Evolutionary conservation across 805 yeast species (phyloP).

Genomic region (Saturnispora sekii): DNA sequence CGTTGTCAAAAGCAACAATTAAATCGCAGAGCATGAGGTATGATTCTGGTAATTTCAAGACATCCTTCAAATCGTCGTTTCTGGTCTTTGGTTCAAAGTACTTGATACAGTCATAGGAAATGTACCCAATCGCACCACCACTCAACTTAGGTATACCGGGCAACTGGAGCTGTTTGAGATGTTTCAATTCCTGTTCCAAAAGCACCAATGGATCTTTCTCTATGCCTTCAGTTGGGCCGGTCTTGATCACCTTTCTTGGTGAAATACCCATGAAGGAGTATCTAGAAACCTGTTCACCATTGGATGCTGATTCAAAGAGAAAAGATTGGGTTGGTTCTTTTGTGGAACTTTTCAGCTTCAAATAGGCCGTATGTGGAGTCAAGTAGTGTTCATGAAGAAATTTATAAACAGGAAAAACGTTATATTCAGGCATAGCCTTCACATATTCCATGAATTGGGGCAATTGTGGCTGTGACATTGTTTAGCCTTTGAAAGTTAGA

Average conservation of each 20-base stretch:
- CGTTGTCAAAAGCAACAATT: conserved; percentile 88
- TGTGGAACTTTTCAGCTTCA: conserved; percentile 64
- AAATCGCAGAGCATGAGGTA: conserved; percentile 85
- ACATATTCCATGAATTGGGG: conserved; percentile 35
- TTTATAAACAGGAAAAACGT: conserved; percentile 74
- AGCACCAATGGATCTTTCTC: conserved; percentile 73
- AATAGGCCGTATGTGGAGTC: conserved; percentile 85
- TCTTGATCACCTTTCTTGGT: conserved; percentile 73
- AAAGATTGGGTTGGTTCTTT: conserved; percentile 55
- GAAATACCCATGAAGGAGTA: conserved; percentile 84
- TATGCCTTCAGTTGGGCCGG: conserved; percentile 59
- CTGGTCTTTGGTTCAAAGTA: conserved; percentile 92
- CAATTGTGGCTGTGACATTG: conserved; percentile 37
- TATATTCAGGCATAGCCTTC: conserved; percentile 31
- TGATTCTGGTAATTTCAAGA: conserved; percentile 81
- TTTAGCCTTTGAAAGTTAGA: conserved; percentile 12
- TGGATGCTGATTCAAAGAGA: conserved; percentile 78
- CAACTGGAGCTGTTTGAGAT: conserved; percentile 57
- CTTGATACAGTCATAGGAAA: conserved; percentile 92
- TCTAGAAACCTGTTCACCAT: conserved; percentile 82
- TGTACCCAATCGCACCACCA: conserved; percentile 96
- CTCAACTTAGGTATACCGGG: conserved; percentile 78
- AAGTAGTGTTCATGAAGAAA: conserved; percentile 65
- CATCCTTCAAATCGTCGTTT: conserved; percentile 62
- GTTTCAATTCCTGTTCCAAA: conserved; percentile 63